These are phyloP conservation scores for Kodamaea alishanica DNA, from an alignment of 1,139 yeast genomes.

Conservation along the genomic window DNA sequence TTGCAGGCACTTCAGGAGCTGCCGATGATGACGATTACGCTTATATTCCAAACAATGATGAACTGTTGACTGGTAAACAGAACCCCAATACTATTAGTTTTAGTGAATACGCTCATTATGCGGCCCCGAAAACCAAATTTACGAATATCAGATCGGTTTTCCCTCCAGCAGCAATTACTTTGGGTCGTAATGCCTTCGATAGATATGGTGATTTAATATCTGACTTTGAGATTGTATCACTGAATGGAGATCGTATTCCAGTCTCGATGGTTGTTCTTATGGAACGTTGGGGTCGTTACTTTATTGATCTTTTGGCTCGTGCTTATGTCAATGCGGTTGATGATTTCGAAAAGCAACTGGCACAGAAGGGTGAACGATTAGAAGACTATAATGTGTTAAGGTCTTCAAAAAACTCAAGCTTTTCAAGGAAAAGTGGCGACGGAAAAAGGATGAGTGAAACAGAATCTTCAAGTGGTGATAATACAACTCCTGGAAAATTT, in stretches of 20 bases:
- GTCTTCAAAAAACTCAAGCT: constrained; percentile 6
- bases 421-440: neutral
- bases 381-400: constrained; percentile 1
- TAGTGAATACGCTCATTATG: constrained; percentile 71
- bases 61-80: constrained; percentile 5
- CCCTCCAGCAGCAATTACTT: constrained; percentile 71
- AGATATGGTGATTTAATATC: constrained; percentile 60
- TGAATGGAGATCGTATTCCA: constrained; percentile 63
- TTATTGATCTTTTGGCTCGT: constrained; percentile 55
- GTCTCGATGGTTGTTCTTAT: constrained; percentile 57
- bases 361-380: neutral
- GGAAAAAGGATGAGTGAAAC: too few relatives aligned
- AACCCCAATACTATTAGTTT: constrained; percentile 38
- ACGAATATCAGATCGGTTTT: constrained; percentile 65
- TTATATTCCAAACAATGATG: constrained; percentile 11
- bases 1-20: neutral
- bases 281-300: constrained; percentile 73
- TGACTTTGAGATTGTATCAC: constrained; percentile 67
- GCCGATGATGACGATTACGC: constrained; percentile 12
- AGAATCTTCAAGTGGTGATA: too few relatives aligned
- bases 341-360: constrained; percentile 38
- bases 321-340: constrained; percentile 61
- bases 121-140: constrained; percentile 65
- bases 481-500: too few relatives aligned
- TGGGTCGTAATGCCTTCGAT: constrained; percentile 72